Evolutionary conservation across 441 rosid genomes (phyloP).

Genomic region (Eruca vesicaria): DNA sequence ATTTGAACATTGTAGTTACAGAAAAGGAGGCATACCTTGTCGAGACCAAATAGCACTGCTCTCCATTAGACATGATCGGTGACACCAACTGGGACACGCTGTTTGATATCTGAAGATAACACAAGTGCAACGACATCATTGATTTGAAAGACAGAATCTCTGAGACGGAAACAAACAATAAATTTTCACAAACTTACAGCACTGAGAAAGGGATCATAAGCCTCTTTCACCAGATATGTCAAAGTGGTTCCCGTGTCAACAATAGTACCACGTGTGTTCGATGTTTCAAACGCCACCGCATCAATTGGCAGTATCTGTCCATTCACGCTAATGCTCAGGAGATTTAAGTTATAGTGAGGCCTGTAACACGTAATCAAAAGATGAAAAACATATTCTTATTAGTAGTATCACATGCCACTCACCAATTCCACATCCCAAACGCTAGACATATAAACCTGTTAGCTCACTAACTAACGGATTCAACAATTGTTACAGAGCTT

Average conservation of each 20-base stretch:
- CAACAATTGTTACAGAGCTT: not conserved
- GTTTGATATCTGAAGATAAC: conserved; percentile 43
- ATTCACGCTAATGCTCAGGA: conserved; percentile 60
- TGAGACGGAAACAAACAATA: not conserved
- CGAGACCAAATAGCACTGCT: conserved; percentile 62
- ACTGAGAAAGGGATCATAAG: conserved; percentile 59
- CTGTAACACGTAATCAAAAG: conserved; percentile 33
- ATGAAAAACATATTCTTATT: conserved; percentile 1
- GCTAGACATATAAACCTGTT: not conserved
- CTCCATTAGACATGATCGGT: conserved; percentile 59
- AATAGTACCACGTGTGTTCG: conserved; percentile 62
- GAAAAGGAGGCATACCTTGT: conserved; percentile 48
- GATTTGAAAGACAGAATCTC: conserved; percentile 1
- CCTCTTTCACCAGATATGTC: conserved; percentile 70
- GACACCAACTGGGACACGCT: conserved; percentile 56
- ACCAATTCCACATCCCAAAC: not conserved
- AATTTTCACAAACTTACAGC: conserved; percentile 48
- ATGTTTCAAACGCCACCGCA: conserved; percentile 48
- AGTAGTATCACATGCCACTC: not conserved
- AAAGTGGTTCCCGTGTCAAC: conserved; percentile 79
- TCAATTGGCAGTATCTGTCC: conserved; percentile 55
- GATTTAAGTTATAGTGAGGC: conserved; percentile 72
- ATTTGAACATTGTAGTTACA: conserved; percentile 7
- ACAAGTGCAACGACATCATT: not conserved
- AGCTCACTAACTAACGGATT: not conserved